Evolutionary conservation across 352 stramenopile genomes (phyloP).

Genomic region (Globisporangium parvum): DNA sequence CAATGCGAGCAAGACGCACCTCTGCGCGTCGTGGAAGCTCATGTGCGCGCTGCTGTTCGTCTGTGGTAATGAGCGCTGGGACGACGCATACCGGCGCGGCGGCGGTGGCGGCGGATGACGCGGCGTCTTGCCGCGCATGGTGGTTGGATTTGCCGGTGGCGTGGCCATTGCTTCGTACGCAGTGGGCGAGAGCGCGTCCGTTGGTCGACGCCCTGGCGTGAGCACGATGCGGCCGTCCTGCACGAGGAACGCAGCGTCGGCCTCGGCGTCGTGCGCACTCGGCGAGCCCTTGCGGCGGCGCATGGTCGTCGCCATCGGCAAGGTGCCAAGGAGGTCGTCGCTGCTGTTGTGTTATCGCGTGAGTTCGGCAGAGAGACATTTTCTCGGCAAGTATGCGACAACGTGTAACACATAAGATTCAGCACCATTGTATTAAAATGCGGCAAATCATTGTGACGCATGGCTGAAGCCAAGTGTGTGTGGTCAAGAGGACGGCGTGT

Average conservation of each 20-base stretch:
- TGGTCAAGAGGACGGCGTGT: background rate
- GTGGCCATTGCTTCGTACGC: conserved; percentile 34
- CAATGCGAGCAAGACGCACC: background rate
- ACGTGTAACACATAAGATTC: too few species aligned
- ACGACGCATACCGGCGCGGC: conserved; percentile 11
- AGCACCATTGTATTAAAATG: background rate
- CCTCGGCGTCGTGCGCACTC: background rate
- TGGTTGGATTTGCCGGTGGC: conserved; percentile 13
- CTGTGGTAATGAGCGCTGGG: conserved; percentile 8
- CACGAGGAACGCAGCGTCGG: conserved; percentile 10
- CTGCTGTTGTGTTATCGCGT: background rate
- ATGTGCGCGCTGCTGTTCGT: background rate
- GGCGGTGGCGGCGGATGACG: background rate
- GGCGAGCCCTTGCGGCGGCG: conserved; percentile 8
- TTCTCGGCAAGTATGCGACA: background rate
- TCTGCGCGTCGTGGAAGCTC: conserved; percentile 12
- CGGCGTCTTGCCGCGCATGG: background rate
- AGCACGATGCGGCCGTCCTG: conserved; percentile 32
- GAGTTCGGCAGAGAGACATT: background rate
- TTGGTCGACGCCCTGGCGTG: conserved; percentile 19
- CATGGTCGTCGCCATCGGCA: conserved; percentile 4
- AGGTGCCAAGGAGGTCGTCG: too few species aligned
- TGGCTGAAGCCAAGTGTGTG: background rate
- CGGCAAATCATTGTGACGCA: background rate
- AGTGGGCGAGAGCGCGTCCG: conserved; percentile 8